Base-by-base conservation (phyloP, 2,329 filamentous ascomycete species). In the Fusarium anguioides region DNA sequence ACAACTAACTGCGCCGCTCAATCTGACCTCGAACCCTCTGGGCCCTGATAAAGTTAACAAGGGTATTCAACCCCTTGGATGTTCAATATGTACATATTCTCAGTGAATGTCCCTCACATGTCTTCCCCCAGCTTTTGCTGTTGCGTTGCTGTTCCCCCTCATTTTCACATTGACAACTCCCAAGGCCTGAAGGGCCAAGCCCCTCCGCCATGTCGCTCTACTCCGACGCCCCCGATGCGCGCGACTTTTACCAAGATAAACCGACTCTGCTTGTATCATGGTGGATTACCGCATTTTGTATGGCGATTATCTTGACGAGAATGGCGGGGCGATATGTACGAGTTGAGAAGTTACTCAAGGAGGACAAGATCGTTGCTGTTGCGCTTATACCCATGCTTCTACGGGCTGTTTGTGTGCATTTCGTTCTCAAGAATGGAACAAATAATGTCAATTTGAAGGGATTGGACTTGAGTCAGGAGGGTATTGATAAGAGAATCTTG, bases 241-340 rank as follows among this genome's bases (percentile, higher is more conserved):
- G 79, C 60, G 69, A 75, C 4, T 80, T 80, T 66, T 73, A 77
- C 60, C 71, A 83, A 41, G 89, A 94, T 79, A 95, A 96, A 75
- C 92, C 94, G 17, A 96, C 94, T 1, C 83, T 97, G 46, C 84
- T 97, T 64, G 93, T 96, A 71, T 94, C 91, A 75, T 97, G 94
- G 93, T 97, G 94, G 94, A 93, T 91, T 68, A 94, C 92, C 21
- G 81, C 87, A 8, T 94, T 94, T 76, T 91, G 93, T 60, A 83
- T 92, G 23, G 87, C 89, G 57, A 91, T 97, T 71, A 96, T 97
- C 67, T 75, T 93, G 23, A 83, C 93, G 51, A 87, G 94, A 15
- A 80, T 97, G 26, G 82, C 82, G 58, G 94, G 94, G 45, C 90
- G 94, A 64, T 96, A 93, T 78, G 84, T 96, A 31, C 86, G 94